These are phyloP conservation scores for Cercospora beticola DNA, from an alignment of 2,329 filamentous ascomycete genomes.

Conservation along the genomic window DNA sequence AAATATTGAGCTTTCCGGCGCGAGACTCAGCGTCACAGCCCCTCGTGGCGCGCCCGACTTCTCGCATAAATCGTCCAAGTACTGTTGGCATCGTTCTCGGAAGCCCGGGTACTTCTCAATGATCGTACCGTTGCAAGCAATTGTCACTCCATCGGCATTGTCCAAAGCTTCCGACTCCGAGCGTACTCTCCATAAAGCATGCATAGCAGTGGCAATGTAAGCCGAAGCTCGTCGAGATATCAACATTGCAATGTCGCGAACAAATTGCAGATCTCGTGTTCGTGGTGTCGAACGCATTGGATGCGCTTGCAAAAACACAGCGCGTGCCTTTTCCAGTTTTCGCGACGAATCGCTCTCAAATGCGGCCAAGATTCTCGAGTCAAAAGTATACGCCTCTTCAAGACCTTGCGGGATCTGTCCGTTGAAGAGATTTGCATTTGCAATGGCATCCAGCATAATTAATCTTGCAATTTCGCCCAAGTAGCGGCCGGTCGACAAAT, in stretches of 20 bases:
- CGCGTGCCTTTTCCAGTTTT: constrained; percentile 41
- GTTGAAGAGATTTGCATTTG: constrained; percentile 56
- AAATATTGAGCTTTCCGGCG: constrained; percentile 71
- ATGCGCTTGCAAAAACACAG: constrained; percentile 54
- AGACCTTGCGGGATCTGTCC: constrained; percentile 57
- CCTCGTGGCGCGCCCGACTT: constrained; percentile 42
- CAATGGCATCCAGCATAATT: constrained; percentile 60
- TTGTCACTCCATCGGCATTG: constrained; percentile 42
- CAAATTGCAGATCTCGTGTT: constrained; percentile 50
- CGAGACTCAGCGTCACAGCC: constrained; percentile 63
- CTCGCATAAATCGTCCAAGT: constrained; percentile 59
- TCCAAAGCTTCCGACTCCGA: constrained; percentile 47
- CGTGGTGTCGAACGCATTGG: constrained; percentile 42
- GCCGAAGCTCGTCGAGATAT: constrained; percentile 61
- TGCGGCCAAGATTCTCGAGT: constrained; percentile 58
- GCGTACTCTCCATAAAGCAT: constrained; percentile 60
- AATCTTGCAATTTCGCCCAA: constrained; percentile 63
- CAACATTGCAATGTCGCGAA: constrained; percentile 53
- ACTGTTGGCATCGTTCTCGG: constrained; percentile 59
- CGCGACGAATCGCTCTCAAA: constrained; percentile 53
- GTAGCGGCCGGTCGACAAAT: constrained; percentile 63
- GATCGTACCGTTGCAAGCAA: constrained; percentile 79
- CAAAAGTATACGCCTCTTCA: constrained; percentile 58
- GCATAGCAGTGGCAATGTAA: constrained; percentile 63
- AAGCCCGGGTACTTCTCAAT: constrained; percentile 77